Conservation (phyloP, 768 basidiomycete species). For the Trametes maxima region DNA sequence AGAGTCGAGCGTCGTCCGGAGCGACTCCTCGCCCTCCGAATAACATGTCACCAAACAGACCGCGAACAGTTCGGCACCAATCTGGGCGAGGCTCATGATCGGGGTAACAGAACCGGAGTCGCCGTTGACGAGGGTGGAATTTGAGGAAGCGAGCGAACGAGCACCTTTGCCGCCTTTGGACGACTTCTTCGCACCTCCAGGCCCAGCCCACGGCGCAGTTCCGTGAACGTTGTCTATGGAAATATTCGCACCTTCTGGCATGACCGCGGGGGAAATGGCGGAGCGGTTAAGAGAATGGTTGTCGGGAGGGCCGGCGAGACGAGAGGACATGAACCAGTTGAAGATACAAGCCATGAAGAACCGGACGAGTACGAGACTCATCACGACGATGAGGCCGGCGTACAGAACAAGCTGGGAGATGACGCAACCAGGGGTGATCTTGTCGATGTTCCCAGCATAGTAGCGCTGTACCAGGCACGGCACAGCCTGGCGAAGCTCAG, state of each 20-base stretch:
- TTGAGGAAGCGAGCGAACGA: slow-evolving; percentile 56
- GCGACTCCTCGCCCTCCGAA: slow-evolving; percentile 92
- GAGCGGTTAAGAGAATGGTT: slow-evolving; percentile 72
- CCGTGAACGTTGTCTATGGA: slow-evolving; percentile 90
- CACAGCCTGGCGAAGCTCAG: slow-evolving; percentile 65
- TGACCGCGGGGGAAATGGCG: slow-evolving; percentile 91
- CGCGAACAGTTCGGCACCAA: slow-evolving; percentile 93
- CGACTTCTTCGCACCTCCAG: slow-evolving; percentile 52
- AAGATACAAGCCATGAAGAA: slow-evolving; percentile 97
- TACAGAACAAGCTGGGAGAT: slow-evolving; percentile 89
- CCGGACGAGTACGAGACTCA: slow-evolving; percentile 86
- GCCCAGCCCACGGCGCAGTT: slow-evolving; percentile 91
- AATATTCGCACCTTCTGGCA: slow-evolving; percentile 95
- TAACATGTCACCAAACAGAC: slow-evolving; percentile 98
- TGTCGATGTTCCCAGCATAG: slow-evolving; percentile 93
- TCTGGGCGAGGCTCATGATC: slow-evolving; percentile 82
- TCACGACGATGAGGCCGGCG: slow-evolving; percentile 86
- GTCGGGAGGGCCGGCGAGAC: slow-evolving; percentile 76
- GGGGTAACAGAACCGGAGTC: slow-evolving; percentile 46
- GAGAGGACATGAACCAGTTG: slow-evolving; percentile 92
- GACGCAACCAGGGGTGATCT: slow-evolving; percentile 95
- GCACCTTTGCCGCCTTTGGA: slow-evolving; percentile 49
- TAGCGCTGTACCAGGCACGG: slow-evolving; percentile 86
- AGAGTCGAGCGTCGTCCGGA: slow-evolving; percentile 90
- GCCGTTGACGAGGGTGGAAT: slow-evolving; percentile 54